Percentiles rank a stretch among this genome's conserved stretches.
Evolutionary conservation across 768 basidiomycete genomes (phyloP).

Genomic region (Filobasidium wieringae): DNA sequence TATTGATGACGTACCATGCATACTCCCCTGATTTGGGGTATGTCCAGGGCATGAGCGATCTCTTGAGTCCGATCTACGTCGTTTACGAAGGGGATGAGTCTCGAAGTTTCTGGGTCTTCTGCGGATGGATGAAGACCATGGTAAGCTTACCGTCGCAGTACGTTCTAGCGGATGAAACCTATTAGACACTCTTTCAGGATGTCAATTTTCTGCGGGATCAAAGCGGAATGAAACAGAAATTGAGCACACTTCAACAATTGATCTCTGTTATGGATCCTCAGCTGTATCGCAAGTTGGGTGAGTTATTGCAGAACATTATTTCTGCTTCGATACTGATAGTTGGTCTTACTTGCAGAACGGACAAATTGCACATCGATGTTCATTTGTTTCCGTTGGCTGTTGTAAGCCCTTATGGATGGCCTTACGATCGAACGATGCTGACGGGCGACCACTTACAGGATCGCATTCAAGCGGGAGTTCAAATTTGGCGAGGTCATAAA

Average conservation of each 20-base stretch:
- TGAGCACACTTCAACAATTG: constrained; percentile 76
- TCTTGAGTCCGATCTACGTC: constrained; percentile 85
- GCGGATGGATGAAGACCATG: constrained; percentile 89
- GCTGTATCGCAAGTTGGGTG: constrained; percentile 78
- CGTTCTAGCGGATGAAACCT: too few relatives aligned
- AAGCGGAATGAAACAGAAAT: constrained; percentile 91
- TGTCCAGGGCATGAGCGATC: constrained; percentile 97
- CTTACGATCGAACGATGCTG: neutral
- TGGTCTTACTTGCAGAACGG: constrained; percentile 52
- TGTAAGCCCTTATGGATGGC: constrained; percentile 9
- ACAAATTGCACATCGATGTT: constrained; percentile 83
- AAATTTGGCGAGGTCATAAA: constrained; percentile 76
- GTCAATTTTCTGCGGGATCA: constrained; percentile 92
- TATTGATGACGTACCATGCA: constrained; percentile 57
- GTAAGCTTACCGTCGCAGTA: constrained; percentile 43
- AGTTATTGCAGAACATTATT: constrained; percentile 17
- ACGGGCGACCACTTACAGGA: constrained; percentile 44
- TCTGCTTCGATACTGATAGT: neutral
- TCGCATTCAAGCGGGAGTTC: constrained; percentile 94
- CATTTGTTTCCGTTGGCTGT: constrained; percentile 84
- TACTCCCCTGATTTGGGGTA: constrained; percentile 54
- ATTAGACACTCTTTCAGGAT: constrained; percentile 48
- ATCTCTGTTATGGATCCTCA: constrained; percentile 92
- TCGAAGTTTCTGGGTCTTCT: constrained; percentile 92
- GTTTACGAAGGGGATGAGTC: constrained; percentile 80